A percentile compares a stretch with the other conserved stretches of the same genome.
phyloP scores from a whole-genome alignment of 169 alveolate genomes.

The Plasmodium cynomolgi region DNA sequence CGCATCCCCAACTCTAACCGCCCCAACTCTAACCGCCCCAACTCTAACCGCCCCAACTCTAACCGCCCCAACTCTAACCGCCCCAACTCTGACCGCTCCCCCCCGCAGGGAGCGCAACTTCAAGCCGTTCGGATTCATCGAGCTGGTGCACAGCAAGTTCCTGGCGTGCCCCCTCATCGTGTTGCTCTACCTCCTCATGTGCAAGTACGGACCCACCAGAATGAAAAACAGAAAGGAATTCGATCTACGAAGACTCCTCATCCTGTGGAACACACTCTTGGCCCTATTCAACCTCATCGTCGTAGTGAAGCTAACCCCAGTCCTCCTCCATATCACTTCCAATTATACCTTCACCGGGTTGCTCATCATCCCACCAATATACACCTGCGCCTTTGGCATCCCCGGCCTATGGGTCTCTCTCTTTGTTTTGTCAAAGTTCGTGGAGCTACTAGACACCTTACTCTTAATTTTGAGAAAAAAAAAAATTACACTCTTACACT shows the following conservation, averaged over 20 bases:
- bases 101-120: slow-evolving; percentile 65
- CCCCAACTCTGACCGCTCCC: neutral
- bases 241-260: slow-evolving; percentile 76
- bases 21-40: neutral
- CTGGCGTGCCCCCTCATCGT: slow-evolving; percentile 76
- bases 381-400: slow-evolving; percentile 83
- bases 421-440: slow-evolving; percentile 85
- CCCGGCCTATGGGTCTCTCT: slow-evolving; percentile 85
- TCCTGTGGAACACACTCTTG: slow-evolving; percentile 84
- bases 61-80: neutral
- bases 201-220: slow-evolving; percentile 78
- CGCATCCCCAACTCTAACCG: too few species aligned
- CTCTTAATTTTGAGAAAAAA: slow-evolving; percentile 84
- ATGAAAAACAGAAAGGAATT: slow-evolving; percentile 81
- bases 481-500: slow-evolving; percentile 83
- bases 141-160: slow-evolving; percentile 70
- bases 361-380: slow-evolving; percentile 82
- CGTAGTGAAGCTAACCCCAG: slow-evolving; percentile 42
- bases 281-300: slow-evolving; percentile 83
- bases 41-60: neutral
- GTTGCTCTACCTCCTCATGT: slow-evolving; percentile 77
- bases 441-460: slow-evolving; percentile 88
- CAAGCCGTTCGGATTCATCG: slow-evolving; percentile 59
- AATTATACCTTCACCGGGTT: slow-evolving; percentile 81
- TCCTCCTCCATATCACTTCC: slow-evolving; percentile 16